Percentiles rank a stretch among this genome's conserved stretches.
phyloP scores from a whole-genome alignment of 1,284 basidiomycete genomes.

The Boletellus sp. region DNA sequence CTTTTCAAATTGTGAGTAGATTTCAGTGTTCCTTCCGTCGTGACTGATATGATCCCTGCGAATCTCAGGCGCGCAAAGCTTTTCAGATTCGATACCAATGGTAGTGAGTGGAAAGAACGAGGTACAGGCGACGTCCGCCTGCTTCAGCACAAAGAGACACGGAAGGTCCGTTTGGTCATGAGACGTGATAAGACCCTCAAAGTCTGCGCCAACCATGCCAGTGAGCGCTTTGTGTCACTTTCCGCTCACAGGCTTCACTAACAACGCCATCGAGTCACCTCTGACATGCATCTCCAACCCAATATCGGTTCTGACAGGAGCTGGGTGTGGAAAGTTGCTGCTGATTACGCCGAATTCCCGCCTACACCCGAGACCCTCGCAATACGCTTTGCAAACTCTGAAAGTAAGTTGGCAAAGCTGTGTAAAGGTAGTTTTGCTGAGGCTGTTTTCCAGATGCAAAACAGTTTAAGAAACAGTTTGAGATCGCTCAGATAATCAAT shows the following conservation, averaged over 20 bases:
- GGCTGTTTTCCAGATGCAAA: conserved; percentile 62
- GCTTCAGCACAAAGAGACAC: conserved; percentile 82
- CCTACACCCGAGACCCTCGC: conserved; percentile 93
- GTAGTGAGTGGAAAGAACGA: conserved; percentile 95
- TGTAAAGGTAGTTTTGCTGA: background rate
- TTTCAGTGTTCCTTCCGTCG: conserved; percentile 14
- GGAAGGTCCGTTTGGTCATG: conserved; percentile 97
- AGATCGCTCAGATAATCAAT: conserved; percentile 78
- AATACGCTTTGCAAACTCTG: conserved; percentile 96
- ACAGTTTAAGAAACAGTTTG: conserved; percentile 86
- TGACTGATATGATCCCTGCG: conserved; percentile 11
- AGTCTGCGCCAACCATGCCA: conserved; percentile 97
- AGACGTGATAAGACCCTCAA: conserved; percentile 99
- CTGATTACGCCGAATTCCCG: conserved; percentile 90
- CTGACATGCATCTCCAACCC: conserved; percentile 93
- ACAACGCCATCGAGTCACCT: conserved; percentile 55
- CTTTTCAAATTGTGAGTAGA: conserved; percentile 92
- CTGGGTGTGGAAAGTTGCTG: conserved; percentile 98
- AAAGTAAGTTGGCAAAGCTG: conserved; percentile 64
- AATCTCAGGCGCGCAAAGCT: conserved; percentile 89
- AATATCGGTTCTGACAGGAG: conserved; percentile 99
- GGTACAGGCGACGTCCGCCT: conserved; percentile 92
- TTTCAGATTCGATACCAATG: conserved; percentile 86
- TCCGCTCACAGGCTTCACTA: background rate
- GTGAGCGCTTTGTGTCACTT: conserved; percentile 51